A percentile compares a stretch with the other conserved stretches of the same genome.
phyloP scores from a whole-genome alignment of 176 grass and related monocot species.

The Hordeum marinum region DNA sequence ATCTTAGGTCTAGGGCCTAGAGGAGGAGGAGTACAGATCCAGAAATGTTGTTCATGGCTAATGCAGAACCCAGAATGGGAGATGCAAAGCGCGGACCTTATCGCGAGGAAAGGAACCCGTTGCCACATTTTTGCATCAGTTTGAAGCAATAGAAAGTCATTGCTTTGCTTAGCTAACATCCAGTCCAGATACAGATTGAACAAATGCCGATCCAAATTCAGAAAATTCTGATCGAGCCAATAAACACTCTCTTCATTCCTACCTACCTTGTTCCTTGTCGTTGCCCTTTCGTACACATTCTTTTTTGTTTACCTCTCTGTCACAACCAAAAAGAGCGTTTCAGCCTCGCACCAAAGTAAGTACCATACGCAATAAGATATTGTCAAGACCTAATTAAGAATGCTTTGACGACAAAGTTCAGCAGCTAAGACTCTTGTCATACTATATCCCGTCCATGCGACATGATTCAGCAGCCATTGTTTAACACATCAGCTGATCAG shows the following conservation, averaged over 20 bases:
- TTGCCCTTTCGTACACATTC: background rate
- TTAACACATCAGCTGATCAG: background rate
- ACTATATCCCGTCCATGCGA: background rate
- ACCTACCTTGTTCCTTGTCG: background rate
- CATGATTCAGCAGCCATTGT: constrained; percentile 11
- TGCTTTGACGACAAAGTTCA: constrained; percentile 35
- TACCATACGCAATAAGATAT: background rate
- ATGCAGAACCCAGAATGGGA: background rate
- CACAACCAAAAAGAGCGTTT: background rate
- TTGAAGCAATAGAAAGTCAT: background rate
- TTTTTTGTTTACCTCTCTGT: background rate
- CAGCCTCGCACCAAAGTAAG: background rate
- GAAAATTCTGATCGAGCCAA: background rate
- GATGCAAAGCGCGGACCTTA: background rate
- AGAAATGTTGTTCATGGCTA: background rate
- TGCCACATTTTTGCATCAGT: background rate
- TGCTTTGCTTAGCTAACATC: background rate
- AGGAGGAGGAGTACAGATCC: constrained; percentile 1
- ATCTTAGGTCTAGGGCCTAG: background rate
- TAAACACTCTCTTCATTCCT: too few relatives aligned
- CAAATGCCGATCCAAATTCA: background rate
- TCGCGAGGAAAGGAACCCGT: background rate
- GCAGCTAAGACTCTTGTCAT: background rate
- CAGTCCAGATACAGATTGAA: background rate
- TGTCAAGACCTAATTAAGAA: background rate